A percentile compares a stretch with the other conserved stretches of the same genome.
Evolutionary conservation across 2,329 filamentous ascomycete genomes (phyloP).

Genomic region (Apiospora hydei): DNA sequence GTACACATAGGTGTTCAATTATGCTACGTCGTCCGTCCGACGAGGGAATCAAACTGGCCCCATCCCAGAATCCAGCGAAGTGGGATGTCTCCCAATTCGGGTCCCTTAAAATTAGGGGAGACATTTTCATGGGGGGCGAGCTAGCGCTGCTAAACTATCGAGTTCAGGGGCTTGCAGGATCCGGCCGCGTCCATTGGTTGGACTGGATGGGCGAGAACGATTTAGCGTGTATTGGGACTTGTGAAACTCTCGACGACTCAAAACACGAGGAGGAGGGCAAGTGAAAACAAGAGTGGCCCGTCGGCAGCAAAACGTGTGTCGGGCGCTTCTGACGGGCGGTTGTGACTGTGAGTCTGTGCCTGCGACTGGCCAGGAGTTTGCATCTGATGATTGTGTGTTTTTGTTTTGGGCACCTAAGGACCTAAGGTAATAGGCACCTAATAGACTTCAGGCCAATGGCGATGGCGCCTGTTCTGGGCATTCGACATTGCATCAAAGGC

Average conservation of each 20-base stretch:
- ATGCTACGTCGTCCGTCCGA: constrained; percentile 17
- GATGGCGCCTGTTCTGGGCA: not conserved
- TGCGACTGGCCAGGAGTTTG: not conserved
- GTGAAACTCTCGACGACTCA: constrained; percentile 21
- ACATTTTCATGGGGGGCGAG: constrained; percentile 16
- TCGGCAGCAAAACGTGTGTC: not conserved
- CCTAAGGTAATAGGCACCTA: not conserved
- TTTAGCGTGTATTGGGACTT: constrained; percentile 8
- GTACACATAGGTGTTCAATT: constrained; percentile 8
- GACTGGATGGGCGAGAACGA: constrained; percentile 14
- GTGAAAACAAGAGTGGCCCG: not conserved
- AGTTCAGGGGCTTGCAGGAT: constrained; percentile 19
- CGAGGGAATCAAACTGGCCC: constrained; percentile 19
- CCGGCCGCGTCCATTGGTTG: not conserved
- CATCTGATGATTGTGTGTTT: constrained; percentile 9
- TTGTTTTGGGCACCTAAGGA: not conserved
- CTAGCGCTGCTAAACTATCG: constrained; percentile 17
- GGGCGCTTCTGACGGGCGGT: not conserved
- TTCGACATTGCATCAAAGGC: constrained; percentile 2
- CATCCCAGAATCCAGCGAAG: constrained; percentile 9
- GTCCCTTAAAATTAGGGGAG: constrained; percentile 19
- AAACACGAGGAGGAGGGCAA: not conserved
- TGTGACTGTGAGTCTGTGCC: not conserved
- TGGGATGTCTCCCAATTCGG: constrained; percentile 20
- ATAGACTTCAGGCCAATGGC: not conserved